Conservation (phyloP, 139 green algal species). For the Chlamydomonas sp. region DNA sequence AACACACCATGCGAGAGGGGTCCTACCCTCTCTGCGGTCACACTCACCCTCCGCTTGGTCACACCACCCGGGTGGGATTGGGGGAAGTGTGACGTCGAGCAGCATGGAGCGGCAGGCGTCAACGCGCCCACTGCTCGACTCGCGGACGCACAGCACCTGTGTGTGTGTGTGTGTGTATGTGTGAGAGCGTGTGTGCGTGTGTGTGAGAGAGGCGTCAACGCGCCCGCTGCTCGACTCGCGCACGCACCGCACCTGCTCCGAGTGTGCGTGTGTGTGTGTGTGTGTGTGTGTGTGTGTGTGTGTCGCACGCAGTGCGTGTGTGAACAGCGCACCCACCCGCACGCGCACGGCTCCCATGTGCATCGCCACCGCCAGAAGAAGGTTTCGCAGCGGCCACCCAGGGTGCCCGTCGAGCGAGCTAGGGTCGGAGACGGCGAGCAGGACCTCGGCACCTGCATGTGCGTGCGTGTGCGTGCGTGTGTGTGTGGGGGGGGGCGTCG, state of each 20-base stretch:
- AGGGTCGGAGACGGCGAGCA: conserved; percentile 64
- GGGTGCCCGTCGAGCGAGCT: conserved; percentile 46
- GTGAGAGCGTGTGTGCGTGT: no score
- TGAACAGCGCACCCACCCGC: conserved; percentile 11
- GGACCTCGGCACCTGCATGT: conserved; percentile 23
- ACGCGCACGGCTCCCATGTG: conserved; percentile 31
- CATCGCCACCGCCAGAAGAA: conserved; percentile 59
- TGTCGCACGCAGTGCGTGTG: no score
- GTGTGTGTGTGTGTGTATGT: no score
- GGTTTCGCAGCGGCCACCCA: conserved; percentile 81
- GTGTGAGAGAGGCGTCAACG: conserved; percentile 11
- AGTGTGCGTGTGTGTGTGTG: no score
- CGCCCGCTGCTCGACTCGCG: conserved; percentile 34
- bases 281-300: no score
- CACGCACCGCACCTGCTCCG: conserved; percentile 65
- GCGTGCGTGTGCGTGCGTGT: no score
- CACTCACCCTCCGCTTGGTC: no score
- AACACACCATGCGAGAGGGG: no score
- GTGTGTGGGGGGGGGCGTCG: no score
- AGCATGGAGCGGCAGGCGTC: conserved; percentile 23
- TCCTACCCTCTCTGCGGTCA: no score
- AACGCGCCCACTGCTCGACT: conserved; percentile 25
- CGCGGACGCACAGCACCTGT: conserved; percentile 64
- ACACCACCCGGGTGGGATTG: conserved; percentile 9
- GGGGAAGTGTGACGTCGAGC: conserved; percentile 46